Base-by-base conservation (phyloP, 2,329 filamentous ascomycete genomes). In the Diplodia seriata region DNA sequence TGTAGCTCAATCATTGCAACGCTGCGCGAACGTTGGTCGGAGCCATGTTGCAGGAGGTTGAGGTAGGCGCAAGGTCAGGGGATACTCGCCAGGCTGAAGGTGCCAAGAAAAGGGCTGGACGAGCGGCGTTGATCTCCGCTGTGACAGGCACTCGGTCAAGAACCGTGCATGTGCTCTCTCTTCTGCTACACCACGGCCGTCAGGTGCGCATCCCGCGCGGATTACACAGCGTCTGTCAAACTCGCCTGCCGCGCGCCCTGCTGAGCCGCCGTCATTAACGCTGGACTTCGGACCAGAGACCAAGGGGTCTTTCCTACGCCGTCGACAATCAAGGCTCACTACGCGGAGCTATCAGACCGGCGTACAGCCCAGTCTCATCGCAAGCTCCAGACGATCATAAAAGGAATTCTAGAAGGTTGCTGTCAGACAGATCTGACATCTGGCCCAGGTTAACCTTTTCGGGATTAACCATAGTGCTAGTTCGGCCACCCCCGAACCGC, bases 1-100 rank as follows among this genome's bases (percentile, higher is more conserved):
- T 51, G 59, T 36, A 31, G 59, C 59, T 62, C 40, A 62, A 43
- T 33, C 15, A 43, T 33, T 29, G 57, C 43, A 49, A 50, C 29
- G 43, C 40, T 26, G 57, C 26, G 15, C 20, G 26, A 15, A 23
- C 20, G 12, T 40, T 33, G 31, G 31, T 6, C 31, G 31, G 18
- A 33, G 5, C 6, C 38, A 61, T 8, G 40, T 18, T 31, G 56
- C 43, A 9, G 26, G 18, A 61, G 55, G 40, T 38, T 23, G 23
- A 55, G 12, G 23, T 23, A 20, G 33, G n/a, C 14, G 55, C 33
- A 40, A 40, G 9, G 23, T 59, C 55, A 59, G 55, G 55, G 55
- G 38, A 59, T 36, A 9, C 31, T 33, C 31, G 8, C n/a, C 36
- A 43, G 55, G 14, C 9, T 36, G 7, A 23, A 11, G 2, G 26